Evolutionary conservation across 208 protist genomes (phyloP).

Genomic region (Leptomonas seymouri): DNA sequence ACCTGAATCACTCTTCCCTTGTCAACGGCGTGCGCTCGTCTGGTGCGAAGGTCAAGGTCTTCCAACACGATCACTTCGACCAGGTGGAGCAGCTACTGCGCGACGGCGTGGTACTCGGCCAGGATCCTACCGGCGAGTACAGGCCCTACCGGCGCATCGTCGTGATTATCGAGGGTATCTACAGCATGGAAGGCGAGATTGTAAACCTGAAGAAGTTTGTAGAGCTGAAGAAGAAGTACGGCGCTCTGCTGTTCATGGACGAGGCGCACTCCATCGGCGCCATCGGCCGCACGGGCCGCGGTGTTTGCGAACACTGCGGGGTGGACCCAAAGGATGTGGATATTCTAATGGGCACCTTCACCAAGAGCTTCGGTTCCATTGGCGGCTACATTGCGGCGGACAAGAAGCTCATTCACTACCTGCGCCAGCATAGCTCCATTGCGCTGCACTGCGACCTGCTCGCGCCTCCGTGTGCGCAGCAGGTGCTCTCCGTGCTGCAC

Average conservation of each 20-base stretch:
- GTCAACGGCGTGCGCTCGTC: slow-evolving; percentile 95
- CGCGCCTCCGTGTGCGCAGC: slow-evolving; percentile 86
- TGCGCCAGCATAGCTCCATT: slow-evolving; percentile 72
- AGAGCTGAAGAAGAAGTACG: slow-evolving; percentile 96
- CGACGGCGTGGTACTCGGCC: slow-evolving; percentile 88
- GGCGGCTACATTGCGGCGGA: slow-evolving; percentile 97
- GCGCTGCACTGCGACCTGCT: slow-evolving; percentile 83
- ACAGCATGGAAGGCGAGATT: slow-evolving; percentile 99
- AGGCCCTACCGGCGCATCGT: slow-evolving; percentile 88
- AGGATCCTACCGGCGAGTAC: slow-evolving; percentile 80
- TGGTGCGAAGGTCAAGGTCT: slow-evolving; percentile 91
- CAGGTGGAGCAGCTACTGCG: slow-evolving; percentile 93
- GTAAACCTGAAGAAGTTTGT: slow-evolving; percentile 95
- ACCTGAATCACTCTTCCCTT: slow-evolving; percentile 97
- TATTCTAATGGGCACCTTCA: slow-evolving; percentile 97
- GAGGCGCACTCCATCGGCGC: slow-evolving; percentile 99
- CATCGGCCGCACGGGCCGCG: slow-evolving; percentile 93
- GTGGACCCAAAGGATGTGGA: slow-evolving; percentile 91
- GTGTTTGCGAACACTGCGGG: slow-evolving; percentile 93
- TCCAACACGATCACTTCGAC: slow-evolving; percentile 94
- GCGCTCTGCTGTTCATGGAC: slow-evolving; percentile 97
- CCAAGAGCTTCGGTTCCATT: slow-evolving; percentile 96
- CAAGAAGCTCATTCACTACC: slow-evolving; percentile 65
- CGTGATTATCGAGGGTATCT: slow-evolving; percentile 97
- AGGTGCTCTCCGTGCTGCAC: slow-evolving; percentile 89